Conservation (phyloP, 306 rosid species). For the Alnus rubra region DNA sequence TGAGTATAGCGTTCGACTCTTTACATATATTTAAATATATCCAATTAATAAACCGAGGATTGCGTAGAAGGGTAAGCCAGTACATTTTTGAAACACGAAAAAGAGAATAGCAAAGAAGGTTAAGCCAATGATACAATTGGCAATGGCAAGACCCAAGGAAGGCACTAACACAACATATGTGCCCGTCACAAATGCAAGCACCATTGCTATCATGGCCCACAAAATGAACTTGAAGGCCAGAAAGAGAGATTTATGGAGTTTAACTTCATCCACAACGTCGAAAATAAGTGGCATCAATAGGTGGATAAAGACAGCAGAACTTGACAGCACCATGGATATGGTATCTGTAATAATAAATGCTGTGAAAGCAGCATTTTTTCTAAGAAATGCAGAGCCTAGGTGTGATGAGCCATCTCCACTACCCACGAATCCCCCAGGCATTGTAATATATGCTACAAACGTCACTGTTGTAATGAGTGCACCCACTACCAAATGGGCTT, state of each 20-base stretch:
- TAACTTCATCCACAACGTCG: too few relatives aligned
- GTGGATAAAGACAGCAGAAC: background rate
- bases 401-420: too few relatives aligned
- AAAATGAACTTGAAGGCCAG: background rate
- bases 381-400: too few relatives aligned
- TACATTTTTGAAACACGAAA: background rate
- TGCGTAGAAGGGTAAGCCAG: too few relatives aligned
- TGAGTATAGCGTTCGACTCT: too few relatives aligned
- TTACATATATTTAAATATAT: too few relatives aligned
- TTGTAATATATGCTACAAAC: background rate
- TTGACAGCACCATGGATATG: background rate
- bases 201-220: background rate
- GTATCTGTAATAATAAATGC: background rate
- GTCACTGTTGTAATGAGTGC: background rate
- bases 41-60: too few relatives aligned
- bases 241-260: accelerated
- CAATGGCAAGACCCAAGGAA: background rate
- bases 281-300: background rate
- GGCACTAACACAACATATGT: background rate
- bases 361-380: background rate
- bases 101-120: background rate
- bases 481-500: background rate
- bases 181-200: background rate
- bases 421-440: too few relatives aligned
- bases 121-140: background rate